Base-by-base conservation (phyloP, 2,329 filamentous ascomycete genomes). In the Nigrograna mackinnonii region DNA sequence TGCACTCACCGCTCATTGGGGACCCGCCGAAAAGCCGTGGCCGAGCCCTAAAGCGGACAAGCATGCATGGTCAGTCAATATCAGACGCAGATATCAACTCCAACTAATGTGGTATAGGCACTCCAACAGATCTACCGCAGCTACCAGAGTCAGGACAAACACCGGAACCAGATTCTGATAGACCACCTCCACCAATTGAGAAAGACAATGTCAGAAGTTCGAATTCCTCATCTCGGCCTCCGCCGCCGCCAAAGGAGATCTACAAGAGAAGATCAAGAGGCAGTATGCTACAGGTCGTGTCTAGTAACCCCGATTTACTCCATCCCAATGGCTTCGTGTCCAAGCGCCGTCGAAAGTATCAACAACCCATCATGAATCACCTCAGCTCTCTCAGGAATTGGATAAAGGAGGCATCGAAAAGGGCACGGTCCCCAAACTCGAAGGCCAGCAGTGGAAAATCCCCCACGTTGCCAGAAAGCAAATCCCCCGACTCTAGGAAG, bases 261-360 rank as follows among this genome's bases (percentile, higher is more conserved):
- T 55, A 58, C 20, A 84, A 83, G 49, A 83, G 87, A 45, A 79
- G 86, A 55, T 87, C 88, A 52, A 79, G 89, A 46, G 87, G 89
- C 32, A 96, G 91, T 54, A 94, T 90, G 50, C 79, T 96, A 22
- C 90, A 96, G 62, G 81, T 95, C 4, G 90, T 95, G 28, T 87
- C 88, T 12, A 79, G 75, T 28, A 85, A 86, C 52, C 79, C 82
- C 17, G 83, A 86, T 50, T 67, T 86, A 6, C 70, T 84, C 13
- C 73, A 75, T 35, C 67, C 73, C n/a, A 79, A 79, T 51, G 76
- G 78, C 22, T 77, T 82, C 49, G 75, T 79, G 20, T 79, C 78
- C 41, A 79, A 78, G 43, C 73, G 76, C 32, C 69, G 74, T 39
- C 79, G 79, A 30, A 79, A 79, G 47, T 81, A 81, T 54, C 78